Conservation (phyloP, 1,284 basidiomycete genomes). For the Boletus holoroseus region DNA sequence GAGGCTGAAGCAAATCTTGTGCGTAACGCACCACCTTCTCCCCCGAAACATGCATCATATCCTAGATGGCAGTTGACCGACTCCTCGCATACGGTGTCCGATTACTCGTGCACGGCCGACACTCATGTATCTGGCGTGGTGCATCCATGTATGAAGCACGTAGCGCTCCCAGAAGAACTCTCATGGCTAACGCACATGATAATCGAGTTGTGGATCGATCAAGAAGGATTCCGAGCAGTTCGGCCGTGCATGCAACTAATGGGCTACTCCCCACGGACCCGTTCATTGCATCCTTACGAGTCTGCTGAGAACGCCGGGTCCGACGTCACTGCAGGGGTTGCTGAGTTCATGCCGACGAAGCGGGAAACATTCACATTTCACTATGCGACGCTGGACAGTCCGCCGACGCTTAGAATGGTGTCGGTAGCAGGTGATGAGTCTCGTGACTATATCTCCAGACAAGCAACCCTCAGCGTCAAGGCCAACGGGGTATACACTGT, state of each 20-base stretch:
- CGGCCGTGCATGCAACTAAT: conserved; percentile 53
- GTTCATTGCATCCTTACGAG: conserved; percentile 31
- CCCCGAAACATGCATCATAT: background rate
- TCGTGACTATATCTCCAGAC: conserved; percentile 66
- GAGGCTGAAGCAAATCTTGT: conserved; percentile 16
- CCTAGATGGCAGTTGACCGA: conserved; percentile 15
- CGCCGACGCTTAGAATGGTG: conserved; percentile 62
- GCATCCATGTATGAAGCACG: conserved; percentile 13
- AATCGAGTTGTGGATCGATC: conserved; percentile 71
- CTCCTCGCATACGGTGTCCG: conserved; percentile 1
- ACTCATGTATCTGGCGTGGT: conserved; percentile 10
- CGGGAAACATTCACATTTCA: conserved; percentile 63
- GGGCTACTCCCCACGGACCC: conserved; percentile 41
- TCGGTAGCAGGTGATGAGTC: conserved; percentile 58
- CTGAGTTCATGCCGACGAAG: conserved; percentile 58
- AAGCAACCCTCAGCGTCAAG: conserved; percentile 62
- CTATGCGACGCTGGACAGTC: conserved; percentile 61
- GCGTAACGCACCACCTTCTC: conserved; percentile 4
- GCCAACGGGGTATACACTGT: conserved; percentile 69
- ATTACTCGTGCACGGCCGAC: conserved; percentile 4
- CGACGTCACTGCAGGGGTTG: conserved; percentile 38
- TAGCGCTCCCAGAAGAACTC: conserved; percentile 37
- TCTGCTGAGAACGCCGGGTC: conserved; percentile 21
- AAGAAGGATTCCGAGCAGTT: conserved; percentile 68
- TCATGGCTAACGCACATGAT: conserved; percentile 49